Conservation (phyloP, 768 basidiomycete genomes). For the Clathrus columnatus region DNA sequence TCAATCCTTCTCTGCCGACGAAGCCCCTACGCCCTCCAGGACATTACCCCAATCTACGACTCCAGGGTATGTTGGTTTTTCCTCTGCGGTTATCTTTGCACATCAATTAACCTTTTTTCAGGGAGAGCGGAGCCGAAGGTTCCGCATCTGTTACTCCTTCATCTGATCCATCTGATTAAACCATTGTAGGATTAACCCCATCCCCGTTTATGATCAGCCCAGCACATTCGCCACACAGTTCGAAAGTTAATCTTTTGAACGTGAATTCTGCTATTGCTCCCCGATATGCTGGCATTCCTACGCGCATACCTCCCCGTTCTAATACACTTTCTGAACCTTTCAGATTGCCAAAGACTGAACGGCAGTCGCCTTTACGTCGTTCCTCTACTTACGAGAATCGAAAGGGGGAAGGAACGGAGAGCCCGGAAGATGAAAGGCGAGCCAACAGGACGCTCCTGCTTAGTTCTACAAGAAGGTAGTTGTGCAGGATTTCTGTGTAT, state of each 20-base stretch:
- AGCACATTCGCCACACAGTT: not conserved
- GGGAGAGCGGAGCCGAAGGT: slow-evolving; percentile 70
- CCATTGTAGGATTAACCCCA: not conserved
- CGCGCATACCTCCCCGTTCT: not conserved
- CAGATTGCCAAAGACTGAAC: slow-evolving; percentile 2
- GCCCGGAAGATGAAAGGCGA: slow-evolving; percentile 1
- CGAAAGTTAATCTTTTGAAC: slow-evolving; percentile 2
- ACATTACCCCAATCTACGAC: slow-evolving; percentile 27
- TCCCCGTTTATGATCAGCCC: slow-evolving; percentile 3
- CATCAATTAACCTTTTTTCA: slow-evolving; percentile 23
- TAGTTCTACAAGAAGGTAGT: slow-evolving; percentile 20
- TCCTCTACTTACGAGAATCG: not conserved
- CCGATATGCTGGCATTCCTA: not conserved
- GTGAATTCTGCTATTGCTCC: not conserved
- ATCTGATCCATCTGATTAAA: not conserved
- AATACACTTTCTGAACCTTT: slow-evolving; percentile 4
- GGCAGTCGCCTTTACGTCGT: slow-evolving; percentile 9
- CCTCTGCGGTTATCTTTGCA: not conserved
- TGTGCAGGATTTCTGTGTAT: slow-evolving; percentile 12
- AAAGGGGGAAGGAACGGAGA: slow-evolving; percentile 2
- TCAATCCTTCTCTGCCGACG: slow-evolving; percentile 24
- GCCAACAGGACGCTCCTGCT: slow-evolving; percentile 1
- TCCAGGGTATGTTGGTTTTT: slow-evolving; percentile 26
- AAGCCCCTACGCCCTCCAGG: slow-evolving; percentile 23
- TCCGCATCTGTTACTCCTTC: slow-evolving; percentile 39